Evolutionary conservation across 495 filamentous ascomycete genomes (phyloP), one percentile per base, ranked within the genome.

Genomic region (Gamarada debralockiae): DNA sequence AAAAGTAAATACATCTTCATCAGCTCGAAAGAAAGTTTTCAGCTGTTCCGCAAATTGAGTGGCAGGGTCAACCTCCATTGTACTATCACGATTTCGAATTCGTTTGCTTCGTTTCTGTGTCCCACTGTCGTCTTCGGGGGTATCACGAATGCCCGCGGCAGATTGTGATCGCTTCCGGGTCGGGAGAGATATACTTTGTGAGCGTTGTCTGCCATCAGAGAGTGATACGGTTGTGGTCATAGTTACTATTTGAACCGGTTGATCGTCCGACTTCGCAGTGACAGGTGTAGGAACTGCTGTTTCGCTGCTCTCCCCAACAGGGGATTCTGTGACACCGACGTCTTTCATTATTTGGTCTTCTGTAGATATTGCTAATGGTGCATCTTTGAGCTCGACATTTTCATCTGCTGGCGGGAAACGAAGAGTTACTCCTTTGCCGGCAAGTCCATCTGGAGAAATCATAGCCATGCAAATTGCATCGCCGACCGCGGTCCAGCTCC

Each of bases 71-170:
- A 85, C 76, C n/a, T 29, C 24, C 1, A 68, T 67, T 52, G 82
- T 81, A 5, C 83, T 87, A 44, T 92, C 90, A 31, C 90, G 79
- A 23, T 88, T 84, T 55, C 89, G 80, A 23, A 88, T 89, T 42
- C 92, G 79, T 62, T 92, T 92, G 69, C 89, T 95, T 60, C 90
- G 82, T 60, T 85, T 81, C 40, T 87, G 77, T 3, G 83, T 79
- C 8, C 76, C 80, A 53, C 86, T 67, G 38, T 80, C 77, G 25
- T 81, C 78, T 20, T 79, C 77, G 10, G 48, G 66, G 1, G 64
- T 68, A 13, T 83, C 82, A 0, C 71, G 70, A 18, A 87, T 64
- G 0, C 81, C 83, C 10, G 82, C 83, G 22, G 72, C 69, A 24
- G 84, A 84, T 22, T 81, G 79, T 0, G 83, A 86, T n/a, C 83